These are phyloP conservation scores for Petunia secreta DNA, from an alignment of 257 asterid species.

Conservation along the genomic window DNA sequence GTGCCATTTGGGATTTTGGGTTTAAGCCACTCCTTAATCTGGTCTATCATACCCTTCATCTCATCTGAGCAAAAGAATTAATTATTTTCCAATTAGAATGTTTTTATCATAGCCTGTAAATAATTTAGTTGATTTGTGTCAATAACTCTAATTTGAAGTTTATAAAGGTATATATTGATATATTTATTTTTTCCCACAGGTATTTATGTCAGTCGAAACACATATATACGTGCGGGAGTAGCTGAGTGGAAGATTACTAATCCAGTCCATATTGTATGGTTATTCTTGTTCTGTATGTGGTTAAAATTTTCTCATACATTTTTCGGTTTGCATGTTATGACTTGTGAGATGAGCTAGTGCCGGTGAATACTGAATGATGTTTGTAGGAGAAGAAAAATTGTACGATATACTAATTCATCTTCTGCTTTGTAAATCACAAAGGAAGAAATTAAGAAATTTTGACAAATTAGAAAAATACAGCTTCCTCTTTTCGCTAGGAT, in stretches of 20 bases:
- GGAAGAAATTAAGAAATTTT: background rate
- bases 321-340: background rate
- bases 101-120: background rate
- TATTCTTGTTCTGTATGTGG: constrained; percentile 24
- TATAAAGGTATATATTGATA: background rate
- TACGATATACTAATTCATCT: background rate
- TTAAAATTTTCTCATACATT: constrained; percentile 12
- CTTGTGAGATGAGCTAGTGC: constrained; percentile 19
- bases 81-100: background rate
- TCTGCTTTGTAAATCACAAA: constrained; percentile 2
- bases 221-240: constrained; percentile 90
- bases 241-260: constrained; percentile 92
- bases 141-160: background rate
- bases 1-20: no score
- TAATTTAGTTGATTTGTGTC: background rate
- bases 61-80: background rate
- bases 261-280: constrained; percentile 91
- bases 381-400: background rate
- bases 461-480: background rate
- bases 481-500: constrained; percentile 2
- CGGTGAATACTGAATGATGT: background rate
- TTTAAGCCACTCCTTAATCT: no score
- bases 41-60: background rate
- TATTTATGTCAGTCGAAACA: constrained; percentile 90
- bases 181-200: constrained; percentile 47